Base-by-base conservation (phyloP, 1,284 basidiomycete genomes). In the Prillingera fragicola region DNA sequence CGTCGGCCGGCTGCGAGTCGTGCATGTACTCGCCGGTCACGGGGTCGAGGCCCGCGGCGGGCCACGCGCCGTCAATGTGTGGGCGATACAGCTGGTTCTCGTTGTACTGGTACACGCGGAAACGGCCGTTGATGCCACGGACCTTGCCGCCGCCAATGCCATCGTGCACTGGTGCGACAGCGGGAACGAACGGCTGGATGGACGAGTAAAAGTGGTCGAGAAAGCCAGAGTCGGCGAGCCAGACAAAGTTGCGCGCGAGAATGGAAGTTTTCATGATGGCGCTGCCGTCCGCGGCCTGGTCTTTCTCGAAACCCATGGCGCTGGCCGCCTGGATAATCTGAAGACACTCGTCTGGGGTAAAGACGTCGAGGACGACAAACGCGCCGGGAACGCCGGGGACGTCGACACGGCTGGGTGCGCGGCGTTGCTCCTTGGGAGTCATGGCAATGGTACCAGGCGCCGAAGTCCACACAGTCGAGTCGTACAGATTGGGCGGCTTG, bases 31-130 rank as follows among this genome's bases (percentile, higher is more conserved):
- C 67, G 17, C 72, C 70, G 4, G 75, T 74, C 10, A 59, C 61
- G 0, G 72, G 59, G 45, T 74, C 62, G 5, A 77, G 60, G 1
- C 75, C 75, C 0, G 75, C 76, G 1, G 75, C 72, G 19, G 78
- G 77, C 78, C 78, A 80, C 0, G 77, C 77, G 14, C 77, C 77
- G 56, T 79, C 77, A 44, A 78, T 77, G 48, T 79, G 77, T 1
- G 69, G 60, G 38, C 77, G 60, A 50, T 78, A 78, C 21, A 77
- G 54, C 29, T 75, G 74, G 18, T 75, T 75, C 33, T 75, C 70
- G 3, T 68, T 64, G 56, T 78, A 78, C 35, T 76, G 69, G 56
- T 78, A 78, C 21, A 78, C 69, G 31, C 77, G 65, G 56, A 78
- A 78, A 18, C 77, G 56, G 13, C 68, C 62, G 50, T 79, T 79